These are phyloP conservation scores for Kodamaea kakaduensis DNA, from an alignment of 805 yeast species.

Conservation along the genomic window DNA sequence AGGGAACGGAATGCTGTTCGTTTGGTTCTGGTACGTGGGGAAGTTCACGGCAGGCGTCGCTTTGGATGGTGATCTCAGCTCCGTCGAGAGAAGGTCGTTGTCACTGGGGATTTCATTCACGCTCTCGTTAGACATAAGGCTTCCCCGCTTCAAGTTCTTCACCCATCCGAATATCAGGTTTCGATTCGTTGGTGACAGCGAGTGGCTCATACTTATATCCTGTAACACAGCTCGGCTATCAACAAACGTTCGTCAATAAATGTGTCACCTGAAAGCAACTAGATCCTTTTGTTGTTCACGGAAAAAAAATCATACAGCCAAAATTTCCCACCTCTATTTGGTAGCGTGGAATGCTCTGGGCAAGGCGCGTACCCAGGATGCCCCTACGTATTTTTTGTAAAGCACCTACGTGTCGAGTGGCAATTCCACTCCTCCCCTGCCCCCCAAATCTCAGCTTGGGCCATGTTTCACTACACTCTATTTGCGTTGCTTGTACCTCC, in stretches of 20 bases:
- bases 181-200: conserved; percentile 32
- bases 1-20: conserved; percentile 8
- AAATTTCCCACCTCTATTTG: background rate
- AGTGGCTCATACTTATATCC: conserved; percentile 29
- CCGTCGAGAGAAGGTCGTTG: conserved; percentile 17
- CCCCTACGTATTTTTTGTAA: too few species aligned
- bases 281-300: conserved; percentile 4
- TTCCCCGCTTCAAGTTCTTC: conserved; percentile 37
- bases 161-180: conserved; percentile 44
- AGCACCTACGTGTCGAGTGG: too few species aligned
- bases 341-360: too few species aligned
- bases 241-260: background rate
- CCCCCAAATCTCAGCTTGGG: too few species aligned
- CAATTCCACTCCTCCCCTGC: too few species aligned
- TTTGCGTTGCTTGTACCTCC: too few species aligned
- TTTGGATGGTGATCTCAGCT: conserved; percentile 15
- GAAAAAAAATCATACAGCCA: conserved; percentile 1
- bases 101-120: conserved; percentile 28
- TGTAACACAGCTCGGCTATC: conserved; percentile 1
- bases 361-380: too few species aligned
- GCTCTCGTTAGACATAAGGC: conserved; percentile 34
- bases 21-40: conserved; percentile 6
- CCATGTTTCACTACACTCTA: too few species aligned
- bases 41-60: conserved; percentile 7
- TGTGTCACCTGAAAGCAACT: conserved; percentile 3